A percentile compares a stretch with the other conserved stretches of the same genome.
Evolutionary conservation across 108 stramenopile genomes (phyloP).

Genomic region (Cylindrotheca fusiformis): DNA sequence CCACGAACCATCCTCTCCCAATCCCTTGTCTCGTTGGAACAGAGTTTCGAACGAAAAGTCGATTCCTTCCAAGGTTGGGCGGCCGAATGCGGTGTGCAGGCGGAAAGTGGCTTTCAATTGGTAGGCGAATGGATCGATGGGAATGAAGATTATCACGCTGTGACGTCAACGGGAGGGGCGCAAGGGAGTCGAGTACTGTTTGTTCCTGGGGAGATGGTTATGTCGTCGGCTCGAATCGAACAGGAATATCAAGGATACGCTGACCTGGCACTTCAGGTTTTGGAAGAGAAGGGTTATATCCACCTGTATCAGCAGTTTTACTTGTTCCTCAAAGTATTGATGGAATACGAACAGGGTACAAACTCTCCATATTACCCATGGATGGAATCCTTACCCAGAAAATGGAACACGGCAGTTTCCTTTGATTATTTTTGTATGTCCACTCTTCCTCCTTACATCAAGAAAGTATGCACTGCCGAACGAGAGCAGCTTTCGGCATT

Average conservation of each 20-base stretch:
- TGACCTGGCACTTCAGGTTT: slow-evolving; percentile 11
- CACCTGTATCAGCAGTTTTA: slow-evolving; percentile 25
- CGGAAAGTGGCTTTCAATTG: slow-evolving; percentile 5
- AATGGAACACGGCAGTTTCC: slow-evolving; percentile 36
- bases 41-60: slow-evolving; percentile 1
- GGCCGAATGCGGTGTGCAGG: slow-evolving; percentile 6
- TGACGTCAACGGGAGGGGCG: slow-evolving; percentile 4
- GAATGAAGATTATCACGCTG: slow-evolving; percentile 9
- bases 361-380: slow-evolving; percentile 44
- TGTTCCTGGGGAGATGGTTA: slow-evolving; percentile 15
- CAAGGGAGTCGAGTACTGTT: slow-evolving; percentile 11
- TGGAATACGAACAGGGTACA: slow-evolving; percentile 51
- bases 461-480: neutral
- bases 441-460: neutral
- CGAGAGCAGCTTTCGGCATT: slow-evolving; percentile 3
- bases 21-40: slow-evolving; percentile 9
- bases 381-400: slow-evolving; percentile 44
- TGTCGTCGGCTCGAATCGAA: slow-evolving; percentile 15
- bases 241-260: slow-evolving; percentile 16
- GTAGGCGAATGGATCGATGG: neutral
- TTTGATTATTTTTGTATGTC: slow-evolving; percentile 21
- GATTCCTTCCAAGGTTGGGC: slow-evolving; percentile 14
- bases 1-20: too few relatives aligned
- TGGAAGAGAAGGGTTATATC: slow-evolving; percentile 3
- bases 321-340: slow-evolving; percentile 46